A percentile compares a stretch with the other conserved stretches of the same genome.
Evolutionary conservation across 2,329 filamentous ascomycete genomes (phyloP).

Genomic region (Claviceps arundinis): DNA sequence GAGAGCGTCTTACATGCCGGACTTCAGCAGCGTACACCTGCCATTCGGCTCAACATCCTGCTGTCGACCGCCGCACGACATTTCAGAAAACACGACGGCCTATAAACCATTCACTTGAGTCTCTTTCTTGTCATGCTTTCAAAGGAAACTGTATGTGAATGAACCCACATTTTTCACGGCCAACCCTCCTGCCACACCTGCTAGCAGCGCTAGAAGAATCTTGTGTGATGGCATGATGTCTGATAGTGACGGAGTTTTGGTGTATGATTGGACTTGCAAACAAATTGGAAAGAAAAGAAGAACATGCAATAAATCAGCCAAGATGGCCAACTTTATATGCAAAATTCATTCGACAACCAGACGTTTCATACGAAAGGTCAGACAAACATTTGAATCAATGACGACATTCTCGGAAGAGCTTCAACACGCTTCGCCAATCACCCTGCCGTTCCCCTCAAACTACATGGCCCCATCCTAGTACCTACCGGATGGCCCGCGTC

Average conservation of each 20-base stretch:
- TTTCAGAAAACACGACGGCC: slow-evolving; percentile 1
- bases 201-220: not conserved
- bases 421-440: too few species aligned
- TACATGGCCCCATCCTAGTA: too few species aligned
- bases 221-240: not conserved
- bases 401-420: too few species aligned
- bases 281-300: too few species aligned
- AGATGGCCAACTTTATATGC: too few species aligned
- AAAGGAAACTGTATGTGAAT: too few species aligned
- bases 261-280: not conserved
- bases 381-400: too few species aligned
- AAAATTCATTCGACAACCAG: too few species aligned
- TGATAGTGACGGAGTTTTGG: not conserved
- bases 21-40: not conserved
- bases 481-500: too few species aligned
- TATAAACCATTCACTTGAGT: not conserved
- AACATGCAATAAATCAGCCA: too few species aligned
- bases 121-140: not conserved
- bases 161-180: not conserved
- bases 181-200: not conserved
- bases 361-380: too few species aligned
- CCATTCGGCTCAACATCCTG: slow-evolving; percentile 1
- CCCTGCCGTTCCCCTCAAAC: too few species aligned
- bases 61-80: not conserved
- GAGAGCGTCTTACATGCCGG: not conserved